phyloP scores from a whole-genome alignment of 2,329 filamentous ascomycete species.

The Massarina eburnea region DNA sequence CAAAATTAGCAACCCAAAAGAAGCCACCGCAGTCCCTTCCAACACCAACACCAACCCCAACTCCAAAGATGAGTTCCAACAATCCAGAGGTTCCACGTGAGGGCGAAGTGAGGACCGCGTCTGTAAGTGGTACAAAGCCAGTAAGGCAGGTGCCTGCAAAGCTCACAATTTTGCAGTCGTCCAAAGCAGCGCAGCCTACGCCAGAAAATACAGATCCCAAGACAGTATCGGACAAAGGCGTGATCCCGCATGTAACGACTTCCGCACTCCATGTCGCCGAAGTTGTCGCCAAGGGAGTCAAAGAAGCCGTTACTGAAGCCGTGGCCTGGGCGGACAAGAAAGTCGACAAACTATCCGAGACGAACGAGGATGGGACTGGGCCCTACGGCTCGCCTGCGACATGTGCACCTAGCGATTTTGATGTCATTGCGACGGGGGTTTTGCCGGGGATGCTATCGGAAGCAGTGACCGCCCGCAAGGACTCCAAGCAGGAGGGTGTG shows the following conservation, averaged over 20 bases:
- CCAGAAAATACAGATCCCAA: neutral
- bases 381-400: constrained; percentile 36
- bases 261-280: constrained; percentile 20
- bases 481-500: neutral
- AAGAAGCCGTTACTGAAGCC: constrained; percentile 20
- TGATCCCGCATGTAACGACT: constrained; percentile 14
- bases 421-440: constrained; percentile 34
- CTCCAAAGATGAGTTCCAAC: neutral
- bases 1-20: neutral
- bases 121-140: constrained; percentile 2
- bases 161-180: neutral
- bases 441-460: constrained; percentile 21
- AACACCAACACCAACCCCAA: neutral
- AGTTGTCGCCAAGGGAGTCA: constrained; percentile 19
- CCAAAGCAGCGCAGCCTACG: too few relatives aligned
- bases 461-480: neutral
- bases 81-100: neutral
- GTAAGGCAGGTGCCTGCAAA: too few relatives aligned
- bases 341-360: constrained; percentile 19
- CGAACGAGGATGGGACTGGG: constrained; percentile 26
- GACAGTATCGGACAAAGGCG: constrained; percentile 3
- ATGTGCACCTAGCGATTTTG: constrained; percentile 37
- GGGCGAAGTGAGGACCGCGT: neutral
- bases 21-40: too few relatives aligned
- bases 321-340: constrained; percentile 33